Percentiles rank a stretch among this genome's conserved stretches.
Evolutionary conservation across 225 moss, liverwort and hornwort genomes (phyloP).

Genomic region (Marchantia paleacea): DNA sequence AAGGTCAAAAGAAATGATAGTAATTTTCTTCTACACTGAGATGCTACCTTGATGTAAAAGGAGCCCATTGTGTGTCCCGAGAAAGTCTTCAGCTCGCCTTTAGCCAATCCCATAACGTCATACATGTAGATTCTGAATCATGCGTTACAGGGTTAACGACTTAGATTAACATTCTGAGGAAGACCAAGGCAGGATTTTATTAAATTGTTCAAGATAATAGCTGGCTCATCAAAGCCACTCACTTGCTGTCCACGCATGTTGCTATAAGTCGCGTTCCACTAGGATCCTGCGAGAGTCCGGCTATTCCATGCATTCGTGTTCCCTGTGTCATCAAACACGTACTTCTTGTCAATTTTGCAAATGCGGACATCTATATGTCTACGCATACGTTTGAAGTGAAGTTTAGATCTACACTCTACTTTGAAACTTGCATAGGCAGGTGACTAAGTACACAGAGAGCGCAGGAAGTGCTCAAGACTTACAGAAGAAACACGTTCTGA

Average conservation of each 20-base stretch:
- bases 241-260: conserved; percentile 85
- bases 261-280: conserved; percentile 83
- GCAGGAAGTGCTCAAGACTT: background rate
- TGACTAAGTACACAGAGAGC: background rate
- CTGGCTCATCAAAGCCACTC: conserved; percentile 2
- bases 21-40: background rate
- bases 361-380: background rate
- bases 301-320: conserved; percentile 76
- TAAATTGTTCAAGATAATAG: no score
- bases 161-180: background rate
- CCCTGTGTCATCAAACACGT: conserved; percentile 29
- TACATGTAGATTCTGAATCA: conserved; percentile 84
- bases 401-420: background rate
- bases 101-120: conserved; percentile 61
- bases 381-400: background rate
- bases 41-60: conserved; percentile 80
- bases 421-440: background rate
- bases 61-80: conserved; percentile 72
- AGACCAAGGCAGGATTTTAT: background rate
- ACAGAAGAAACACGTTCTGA: conserved; percentile 32
- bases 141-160: no score
- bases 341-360: background rate
- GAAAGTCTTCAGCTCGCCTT: conserved; percentile 61
- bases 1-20: no score
- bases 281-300: conserved; percentile 81